Evolutionary conservation across 2,329 filamentous ascomycete species (phyloP).

Genomic region (Periconia digitata): DNA sequence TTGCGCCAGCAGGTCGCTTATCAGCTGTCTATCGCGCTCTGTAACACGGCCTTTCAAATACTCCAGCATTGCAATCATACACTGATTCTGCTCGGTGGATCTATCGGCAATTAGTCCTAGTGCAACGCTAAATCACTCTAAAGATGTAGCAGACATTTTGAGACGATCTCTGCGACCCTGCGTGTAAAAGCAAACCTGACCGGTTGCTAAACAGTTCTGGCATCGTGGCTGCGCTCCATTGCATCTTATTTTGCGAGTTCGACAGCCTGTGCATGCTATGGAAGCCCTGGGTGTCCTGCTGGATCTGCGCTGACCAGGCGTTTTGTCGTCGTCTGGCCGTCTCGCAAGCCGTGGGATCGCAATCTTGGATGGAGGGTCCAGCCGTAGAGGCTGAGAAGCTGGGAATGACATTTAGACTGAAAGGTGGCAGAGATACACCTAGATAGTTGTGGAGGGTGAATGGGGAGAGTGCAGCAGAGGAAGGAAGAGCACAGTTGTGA

Average conservation of each 20-base stretch:
- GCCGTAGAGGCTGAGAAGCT: neutral
- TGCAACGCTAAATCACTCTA: neutral
- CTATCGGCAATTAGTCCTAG: conserved; percentile 5
- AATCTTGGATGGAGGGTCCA: conserved; percentile 1
- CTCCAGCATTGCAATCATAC: conserved; percentile 7
- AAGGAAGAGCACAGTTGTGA: too few species aligned
- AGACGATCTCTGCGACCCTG: conserved; percentile 23
- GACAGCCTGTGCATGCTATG: too few species aligned
- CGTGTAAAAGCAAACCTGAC: conserved; percentile 32
- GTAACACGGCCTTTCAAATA: conserved; percentile 4
- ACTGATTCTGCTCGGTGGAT: conserved; percentile 10
- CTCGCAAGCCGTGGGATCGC: conserved; percentile 3
- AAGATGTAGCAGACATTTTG: conserved; percentile 12
- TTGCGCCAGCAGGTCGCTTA: neutral
- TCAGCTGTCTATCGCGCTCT: neutral
- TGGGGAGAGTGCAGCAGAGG: too few species aligned
- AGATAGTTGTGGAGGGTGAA: too few species aligned
- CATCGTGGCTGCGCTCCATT: too few species aligned
- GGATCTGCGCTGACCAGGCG: too few species aligned
- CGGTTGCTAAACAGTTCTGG: conserved; percentile 11
- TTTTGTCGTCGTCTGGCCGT: too few species aligned
- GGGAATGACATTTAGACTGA: conserved; percentile 1
- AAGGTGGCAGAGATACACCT: too few species aligned
- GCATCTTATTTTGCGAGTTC: too few species aligned
- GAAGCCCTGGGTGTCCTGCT: too few species aligned